A percentile compares a stretch with the other conserved stretches of the same genome.
Conservation (phyloP, 2,329 filamentous ascomycete species). For the Epichloe scottii region DNA sequence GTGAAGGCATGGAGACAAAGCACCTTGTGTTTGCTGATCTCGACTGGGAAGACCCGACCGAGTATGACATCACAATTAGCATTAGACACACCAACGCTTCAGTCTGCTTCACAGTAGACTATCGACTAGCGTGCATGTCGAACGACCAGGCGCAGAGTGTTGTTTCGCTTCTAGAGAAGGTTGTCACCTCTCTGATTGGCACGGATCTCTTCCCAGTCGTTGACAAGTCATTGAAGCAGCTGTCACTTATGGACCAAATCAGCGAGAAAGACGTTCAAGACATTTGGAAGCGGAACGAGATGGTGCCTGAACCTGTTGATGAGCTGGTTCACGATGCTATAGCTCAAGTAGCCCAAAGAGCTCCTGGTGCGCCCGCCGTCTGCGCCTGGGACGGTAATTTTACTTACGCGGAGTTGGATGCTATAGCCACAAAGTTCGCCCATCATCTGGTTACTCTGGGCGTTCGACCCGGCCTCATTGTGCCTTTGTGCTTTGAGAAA, state of each 20-base stretch:
- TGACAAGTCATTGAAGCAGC: background rate
- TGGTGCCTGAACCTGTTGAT: background rate
- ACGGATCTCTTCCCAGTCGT: background rate
- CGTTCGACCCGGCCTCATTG: slow-evolving; percentile 12
- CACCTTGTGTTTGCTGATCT: slow-evolving; percentile 1
- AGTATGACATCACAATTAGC: slow-evolving; percentile 16
- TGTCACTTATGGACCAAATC: background rate
- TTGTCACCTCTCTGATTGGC: background rate
- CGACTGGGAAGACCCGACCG: slow-evolving; percentile 12
- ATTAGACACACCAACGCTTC: background rate
- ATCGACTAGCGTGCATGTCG: background rate
- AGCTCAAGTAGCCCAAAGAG: background rate
- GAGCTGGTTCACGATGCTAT: background rate
- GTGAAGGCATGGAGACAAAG: background rate
- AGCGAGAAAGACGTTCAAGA: background rate
- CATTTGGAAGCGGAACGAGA: background rate
- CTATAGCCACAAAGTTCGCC: slow-evolving; percentile 5
- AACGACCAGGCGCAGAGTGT: background rate
- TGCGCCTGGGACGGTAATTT: slow-evolving; percentile 16
- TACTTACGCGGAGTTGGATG: slow-evolving; percentile 12
- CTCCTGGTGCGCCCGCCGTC: background rate
- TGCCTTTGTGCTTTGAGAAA: slow-evolving; percentile 24
- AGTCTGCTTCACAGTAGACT: background rate
- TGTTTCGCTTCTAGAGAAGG: slow-evolving; percentile 1
- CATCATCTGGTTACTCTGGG: slow-evolving; percentile 6